Evolutionary conservation across 1,284 basidiomycete genomes (phyloP).

Genomic region (Hypsizygus ulmarius): DNA sequence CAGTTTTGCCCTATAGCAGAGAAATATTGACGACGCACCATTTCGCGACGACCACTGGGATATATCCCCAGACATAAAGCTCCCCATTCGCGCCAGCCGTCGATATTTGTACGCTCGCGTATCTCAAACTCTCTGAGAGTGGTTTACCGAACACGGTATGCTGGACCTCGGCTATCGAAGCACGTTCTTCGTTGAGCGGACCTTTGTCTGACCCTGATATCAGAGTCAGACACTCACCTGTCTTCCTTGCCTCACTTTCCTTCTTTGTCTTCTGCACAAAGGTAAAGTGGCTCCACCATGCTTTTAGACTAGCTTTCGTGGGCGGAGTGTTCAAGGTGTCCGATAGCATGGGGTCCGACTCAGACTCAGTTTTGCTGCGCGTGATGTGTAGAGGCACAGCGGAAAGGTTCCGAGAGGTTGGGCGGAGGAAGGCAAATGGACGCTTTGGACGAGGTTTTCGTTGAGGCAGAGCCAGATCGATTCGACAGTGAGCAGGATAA

Average conservation of each 20-base stretch:
- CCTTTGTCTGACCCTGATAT: neutral
- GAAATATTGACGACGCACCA: conserved; percentile 56
- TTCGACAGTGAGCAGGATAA: neutral
- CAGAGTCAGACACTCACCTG: conserved; percentile 7
- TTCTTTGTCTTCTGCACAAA: conserved; percentile 58
- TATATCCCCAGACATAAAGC: conserved; percentile 89
- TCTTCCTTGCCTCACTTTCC: conserved; percentile 33
- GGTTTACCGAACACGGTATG: conserved; percentile 83
- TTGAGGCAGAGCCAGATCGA: conserved; percentile 12
- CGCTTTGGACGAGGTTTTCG: conserved; percentile 10
- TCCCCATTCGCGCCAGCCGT: conserved; percentile 84
- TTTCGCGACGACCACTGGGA: conserved; percentile 96
- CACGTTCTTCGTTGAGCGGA: neutral
- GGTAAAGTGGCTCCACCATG: conserved; percentile 83
- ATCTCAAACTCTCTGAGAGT: conserved; percentile 79
- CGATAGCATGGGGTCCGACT: conserved; percentile 9
- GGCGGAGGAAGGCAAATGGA: conserved; percentile 17
- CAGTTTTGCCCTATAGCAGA: neutral
- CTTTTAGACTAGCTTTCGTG: conserved; percentile 65
- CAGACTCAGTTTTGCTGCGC: conserved; percentile 12
- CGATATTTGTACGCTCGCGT: conserved; percentile 92
- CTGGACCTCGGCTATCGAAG: conserved; percentile 32
- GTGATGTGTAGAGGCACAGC: conserved; percentile 5
- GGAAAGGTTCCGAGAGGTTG: conserved; percentile 4
- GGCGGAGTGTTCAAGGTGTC: conserved; percentile 35